Evolutionary conservation across 352 stramenopile species (phyloP), one percentile per base, ranked within the genome.

Genomic region (Phytophthora pluvialis): DNA sequence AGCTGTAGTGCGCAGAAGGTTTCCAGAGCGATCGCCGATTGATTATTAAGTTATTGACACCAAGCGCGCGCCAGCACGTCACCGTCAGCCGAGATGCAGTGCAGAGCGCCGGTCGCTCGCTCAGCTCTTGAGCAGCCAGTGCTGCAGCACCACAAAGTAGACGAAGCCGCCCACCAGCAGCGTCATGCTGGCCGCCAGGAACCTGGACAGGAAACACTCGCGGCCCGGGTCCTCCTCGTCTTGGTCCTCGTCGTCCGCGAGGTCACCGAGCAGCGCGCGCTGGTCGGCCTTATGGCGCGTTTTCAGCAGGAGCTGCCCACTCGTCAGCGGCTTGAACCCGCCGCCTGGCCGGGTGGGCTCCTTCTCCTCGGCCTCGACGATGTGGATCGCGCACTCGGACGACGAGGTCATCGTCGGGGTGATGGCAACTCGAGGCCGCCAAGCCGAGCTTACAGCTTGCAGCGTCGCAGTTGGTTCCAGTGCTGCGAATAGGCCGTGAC

Each of bases 181-280:
- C 39, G 71, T 80, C 52, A 85, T 54, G 25, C 46, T 54, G 21
- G 67, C 32, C 4, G 76, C 76, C 29, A 85, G 64, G n/a, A 78
- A 69, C 50, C 79, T 83, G 38, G 77, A 88, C 46, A 82, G 57
- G 36, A 79, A 57, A 51, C 76, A 88, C 60, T 85, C 78, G 15
- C 67, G 63, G 4, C 57, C 69, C 9, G 35, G 25, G 39, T 77
- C 61, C 29, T 67, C 60, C 1, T 57, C 32, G 16, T 65, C 45
- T 31, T 67, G 10, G 15, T 51, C 49, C 1, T 67, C 36, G n/a
- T 55, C 46, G 33, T 64, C 44, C 28, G 13, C 25, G 45, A 32
- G 18, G 9, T 16, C 56, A 21, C 51, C 38, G 40, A 72, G 50
- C 32, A 72, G 40, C 26, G 16, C 46, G 26, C 45, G 32, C 11